Evolutionary conservation across 345 rosid species (phyloP), one percentile per base, ranked within the genome.

Genomic region (Carallia pectinifolia): DNA sequence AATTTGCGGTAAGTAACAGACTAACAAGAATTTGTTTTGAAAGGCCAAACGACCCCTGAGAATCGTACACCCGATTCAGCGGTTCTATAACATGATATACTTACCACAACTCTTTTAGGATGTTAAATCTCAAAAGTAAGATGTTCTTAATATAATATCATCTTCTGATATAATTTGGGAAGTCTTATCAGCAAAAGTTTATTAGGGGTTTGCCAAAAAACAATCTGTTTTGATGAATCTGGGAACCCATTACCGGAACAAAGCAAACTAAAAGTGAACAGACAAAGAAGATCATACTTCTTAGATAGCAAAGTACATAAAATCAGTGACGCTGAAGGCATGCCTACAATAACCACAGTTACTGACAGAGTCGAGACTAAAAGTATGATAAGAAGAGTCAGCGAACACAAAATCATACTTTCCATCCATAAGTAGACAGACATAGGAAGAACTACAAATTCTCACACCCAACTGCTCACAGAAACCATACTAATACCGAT

Each of bases 401-500:
- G 6, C 3, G 30, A 39, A 74, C 67, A 74, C 65, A 61, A 58
- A 63, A 59, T 65, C 72, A 34, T 58, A 58, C 71, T 69, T 70
- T 53, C 30, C 61, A 47, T 62, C 71, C 66, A 55, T 27, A 44
- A 63, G 66, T 69, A 75, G 66, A 65, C 61, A 59, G 29, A 67
- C 67, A 74, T 65, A 71, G 65, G 38, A 48, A 47, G 27, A 40
- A 65, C 19, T 54, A 54, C 65, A 75, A 29, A 40, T 66, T 75
- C n/a, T 50, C 58, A 53, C 39, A 19, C 58, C 62, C 59, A 54
- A 61, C 64, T 17, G 33, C 64, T 71, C 58, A 29, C 73, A 66
- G 62, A 67, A 34, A 52, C 23, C n/a, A 47, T 30, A 66, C 74
- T 79, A 84, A 81, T 82, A 80, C 65, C 85, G 82, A 69, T 80